Evolutionary conservation across 1,284 basidiomycete genomes (phyloP).

Genomic region (Porogramme epimiltina): DNA sequence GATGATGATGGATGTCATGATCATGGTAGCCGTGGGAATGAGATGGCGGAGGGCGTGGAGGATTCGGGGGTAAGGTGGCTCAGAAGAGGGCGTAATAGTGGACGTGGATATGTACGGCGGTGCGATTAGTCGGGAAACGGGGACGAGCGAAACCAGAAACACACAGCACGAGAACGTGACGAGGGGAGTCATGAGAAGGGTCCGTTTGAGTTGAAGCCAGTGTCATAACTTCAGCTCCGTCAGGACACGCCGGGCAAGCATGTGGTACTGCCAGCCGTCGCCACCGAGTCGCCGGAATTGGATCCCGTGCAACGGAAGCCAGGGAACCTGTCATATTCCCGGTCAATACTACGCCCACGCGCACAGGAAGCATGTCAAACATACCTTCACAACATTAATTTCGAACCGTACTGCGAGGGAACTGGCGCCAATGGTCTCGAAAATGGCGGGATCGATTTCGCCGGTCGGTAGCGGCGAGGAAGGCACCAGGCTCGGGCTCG

Average conservation of each 20-base stretch:
- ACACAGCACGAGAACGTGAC: constrained; percentile 5
- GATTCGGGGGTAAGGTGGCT: constrained; percentile 14
- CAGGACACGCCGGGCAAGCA: constrained; percentile 92
- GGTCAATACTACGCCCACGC: too few relatives aligned
- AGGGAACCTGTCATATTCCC: constrained; percentile 84
- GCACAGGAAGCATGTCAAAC: constrained; percentile 26
- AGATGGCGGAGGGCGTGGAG: constrained; percentile 12
- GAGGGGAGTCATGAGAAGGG: not conserved
- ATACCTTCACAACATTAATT: constrained; percentile 91
- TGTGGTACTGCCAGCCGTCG: constrained; percentile 97
- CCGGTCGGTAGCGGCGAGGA: constrained; percentile 58
- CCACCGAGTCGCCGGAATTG: constrained; percentile 93
- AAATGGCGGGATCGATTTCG: constrained; percentile 66
- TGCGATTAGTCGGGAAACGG: constrained; percentile 18
- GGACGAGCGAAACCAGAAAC: constrained; percentile 13
- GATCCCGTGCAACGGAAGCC: constrained; percentile 91
- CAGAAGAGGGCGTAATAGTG: not conserved
- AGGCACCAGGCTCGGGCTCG: constrained; percentile 36
- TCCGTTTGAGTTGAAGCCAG: constrained; percentile 11
- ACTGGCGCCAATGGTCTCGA: constrained; percentile 74
- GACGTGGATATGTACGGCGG: constrained; percentile 13
- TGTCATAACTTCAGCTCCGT: constrained; percentile 89
- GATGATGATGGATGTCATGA: not conserved
- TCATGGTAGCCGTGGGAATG: not conserved
- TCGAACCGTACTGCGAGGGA: constrained; percentile 90